Evolutionary conservation across 768 basidiomycete genomes (phyloP).

Genomic region (Russula earlei): DNA sequence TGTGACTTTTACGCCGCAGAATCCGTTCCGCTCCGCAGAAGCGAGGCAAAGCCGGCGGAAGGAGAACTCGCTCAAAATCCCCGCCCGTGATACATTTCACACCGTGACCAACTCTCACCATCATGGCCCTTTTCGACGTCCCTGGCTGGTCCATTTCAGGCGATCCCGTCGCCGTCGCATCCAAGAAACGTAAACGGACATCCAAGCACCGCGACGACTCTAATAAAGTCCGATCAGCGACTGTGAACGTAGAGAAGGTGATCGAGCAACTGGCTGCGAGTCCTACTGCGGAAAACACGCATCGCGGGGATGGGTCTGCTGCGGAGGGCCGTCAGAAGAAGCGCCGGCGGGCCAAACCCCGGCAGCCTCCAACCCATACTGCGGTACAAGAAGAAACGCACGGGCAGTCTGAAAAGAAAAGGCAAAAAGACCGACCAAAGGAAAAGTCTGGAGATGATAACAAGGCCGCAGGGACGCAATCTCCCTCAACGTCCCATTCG

Average conservation of each 20-base stretch:
- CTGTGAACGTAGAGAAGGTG: constrained; percentile 53
- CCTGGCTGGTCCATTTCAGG: constrained; percentile 56
- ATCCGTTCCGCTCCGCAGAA: too few species aligned
- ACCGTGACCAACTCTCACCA: too few species aligned
- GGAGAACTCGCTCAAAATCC: too few species aligned
- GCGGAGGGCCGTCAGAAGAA: not conserved
- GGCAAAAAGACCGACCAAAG: constrained; percentile 3
- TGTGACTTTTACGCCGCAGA: too few species aligned
- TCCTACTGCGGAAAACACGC: constrained; percentile 16
- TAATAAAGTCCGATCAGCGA: constrained; percentile 30
- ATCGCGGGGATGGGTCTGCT: not conserved
- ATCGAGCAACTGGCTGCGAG: constrained; percentile 37
- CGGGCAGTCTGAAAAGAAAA: not conserved
- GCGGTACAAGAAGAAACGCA: not conserved
- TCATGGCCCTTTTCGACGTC: constrained; percentile 51
- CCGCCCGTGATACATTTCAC: too few species aligned
- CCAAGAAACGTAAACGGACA: constrained; percentile 43
- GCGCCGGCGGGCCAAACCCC: not conserved
- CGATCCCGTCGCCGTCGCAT: constrained; percentile 27
- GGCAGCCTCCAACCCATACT: not conserved
- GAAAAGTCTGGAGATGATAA: not conserved
- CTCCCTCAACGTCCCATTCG: not conserved
- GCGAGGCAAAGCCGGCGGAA: too few species aligned
- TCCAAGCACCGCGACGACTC: constrained; percentile 33
- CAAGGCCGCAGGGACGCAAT: not conserved